Conservation (phyloP, 805 yeast species). For the Yarrowia keelungensis region DNA sequence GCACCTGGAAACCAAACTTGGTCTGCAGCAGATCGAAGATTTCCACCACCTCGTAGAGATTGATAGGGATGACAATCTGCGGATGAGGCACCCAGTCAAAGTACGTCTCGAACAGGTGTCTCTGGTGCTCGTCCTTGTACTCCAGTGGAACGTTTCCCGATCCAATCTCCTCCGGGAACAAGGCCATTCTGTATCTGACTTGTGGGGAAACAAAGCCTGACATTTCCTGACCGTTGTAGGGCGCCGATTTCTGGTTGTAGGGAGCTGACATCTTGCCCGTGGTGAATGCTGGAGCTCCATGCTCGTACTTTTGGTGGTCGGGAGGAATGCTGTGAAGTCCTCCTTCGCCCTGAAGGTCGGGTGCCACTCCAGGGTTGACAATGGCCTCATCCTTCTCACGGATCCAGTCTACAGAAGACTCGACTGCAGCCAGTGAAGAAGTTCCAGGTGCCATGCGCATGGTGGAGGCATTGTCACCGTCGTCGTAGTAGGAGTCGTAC, state of each 20-base stretch:
- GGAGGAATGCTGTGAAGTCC: conserved; percentile 10
- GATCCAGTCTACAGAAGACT: conserved; percentile 34
- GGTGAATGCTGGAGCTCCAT: not conserved
- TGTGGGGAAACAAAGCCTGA: conserved; percentile 26
- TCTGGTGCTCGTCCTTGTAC: conserved; percentile 11
- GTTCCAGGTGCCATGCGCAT: conserved; percentile 24
- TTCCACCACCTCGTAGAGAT: conserved; percentile 58
- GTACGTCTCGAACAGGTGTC: conserved; percentile 15
- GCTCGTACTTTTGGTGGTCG: conserved; percentile 32
- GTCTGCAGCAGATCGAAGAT: conserved; percentile 60
- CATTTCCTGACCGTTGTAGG: conserved; percentile 33
- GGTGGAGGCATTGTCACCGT: conserved; percentile 21
- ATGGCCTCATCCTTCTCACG: conserved; percentile 31
- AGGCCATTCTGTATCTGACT: conserved; percentile 31
- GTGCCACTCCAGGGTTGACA: conserved; percentile 34
- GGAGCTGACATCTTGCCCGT: conserved; percentile 32
- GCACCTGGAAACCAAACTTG: conserved; percentile 73
- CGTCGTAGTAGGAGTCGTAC: conserved; percentile 28
- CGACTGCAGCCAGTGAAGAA: conserved; percentile 19
- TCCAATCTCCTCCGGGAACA: conserved; percentile 27
- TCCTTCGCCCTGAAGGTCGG: conserved; percentile 14
- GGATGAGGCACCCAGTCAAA: conserved; percentile 31
- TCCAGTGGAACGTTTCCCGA: conserved; percentile 14
- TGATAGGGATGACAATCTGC: conserved; percentile 42
- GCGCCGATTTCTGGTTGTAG: conserved; percentile 26